Percentiles rank a stretch among this genome's conserved stretches.
Conservation (phyloP, 179 eudicot species). For the Dionaea muscipula region DNA sequence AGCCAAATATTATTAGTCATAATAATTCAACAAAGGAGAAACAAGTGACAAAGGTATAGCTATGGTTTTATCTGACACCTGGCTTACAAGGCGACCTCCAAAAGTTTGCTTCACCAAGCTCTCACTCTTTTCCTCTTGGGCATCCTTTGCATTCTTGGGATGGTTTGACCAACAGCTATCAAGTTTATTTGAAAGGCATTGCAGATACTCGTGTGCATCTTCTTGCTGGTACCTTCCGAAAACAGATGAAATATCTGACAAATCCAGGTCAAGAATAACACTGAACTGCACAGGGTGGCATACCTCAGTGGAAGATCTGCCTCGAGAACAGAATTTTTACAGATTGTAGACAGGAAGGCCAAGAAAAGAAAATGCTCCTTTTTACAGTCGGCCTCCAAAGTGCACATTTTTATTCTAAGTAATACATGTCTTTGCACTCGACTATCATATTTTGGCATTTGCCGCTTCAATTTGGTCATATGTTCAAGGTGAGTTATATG, state of each 20-base stretch:
- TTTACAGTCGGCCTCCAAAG: no score
- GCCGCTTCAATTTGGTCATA: no score
- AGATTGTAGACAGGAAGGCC: neutral
- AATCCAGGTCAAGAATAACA: conserved; percentile 34
- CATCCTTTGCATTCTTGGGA: conserved; percentile 8
- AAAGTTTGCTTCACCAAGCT: conserved; percentile 60
- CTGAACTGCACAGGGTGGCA: neutral
- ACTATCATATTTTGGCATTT: no score
- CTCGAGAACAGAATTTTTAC: neutral
- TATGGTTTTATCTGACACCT: conserved; percentile 27
- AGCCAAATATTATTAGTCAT: conserved; percentile 1
- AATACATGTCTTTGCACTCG: no score
- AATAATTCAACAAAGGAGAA: neutral
- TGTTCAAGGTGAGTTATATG: no score
- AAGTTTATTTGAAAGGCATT: conserved; percentile 65
- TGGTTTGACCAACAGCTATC: conserved; percentile 39
- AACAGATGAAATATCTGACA: conserved; percentile 48
- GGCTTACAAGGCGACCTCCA: conserved; percentile 85
- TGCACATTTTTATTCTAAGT: no score
- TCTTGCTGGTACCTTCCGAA: conserved; percentile 70
- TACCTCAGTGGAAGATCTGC: neutral
- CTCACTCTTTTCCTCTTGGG: conserved; percentile 14
- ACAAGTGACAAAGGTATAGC: neutral
- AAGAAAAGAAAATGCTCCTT: neutral
- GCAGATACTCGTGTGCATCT: conserved; percentile 91